Evolutionary conservation across 2,329 filamentous ascomycete species (phyloP).

Genomic region (Cladosporium velox): DNA sequence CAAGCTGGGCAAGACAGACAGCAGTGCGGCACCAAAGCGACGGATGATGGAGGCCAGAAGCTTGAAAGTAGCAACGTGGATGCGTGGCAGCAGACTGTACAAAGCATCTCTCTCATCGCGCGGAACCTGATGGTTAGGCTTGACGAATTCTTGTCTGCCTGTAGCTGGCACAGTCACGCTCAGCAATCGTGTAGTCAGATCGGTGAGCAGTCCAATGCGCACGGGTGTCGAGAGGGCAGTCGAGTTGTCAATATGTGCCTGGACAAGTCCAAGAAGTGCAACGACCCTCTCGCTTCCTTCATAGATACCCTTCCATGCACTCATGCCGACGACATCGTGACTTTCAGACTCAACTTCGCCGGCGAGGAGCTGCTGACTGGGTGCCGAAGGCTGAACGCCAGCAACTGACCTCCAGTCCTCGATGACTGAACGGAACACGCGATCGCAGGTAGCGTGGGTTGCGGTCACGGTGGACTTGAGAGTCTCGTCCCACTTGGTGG

Average conservation of each 20-base stretch:
- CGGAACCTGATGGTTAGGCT: conserved; percentile 70
- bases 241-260: conserved; percentile 61
- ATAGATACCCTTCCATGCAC: conserved; percentile 72
- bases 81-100: conserved; percentile 69
- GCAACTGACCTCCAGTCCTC: conserved; percentile 78
- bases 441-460: conserved; percentile 71
- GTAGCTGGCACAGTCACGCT: conserved; percentile 60
- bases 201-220: conserved; percentile 67
- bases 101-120: conserved; percentile 81
- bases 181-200: conserved; percentile 69
- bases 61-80: conserved; percentile 71
- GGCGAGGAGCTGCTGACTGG: conserved; percentile 23
- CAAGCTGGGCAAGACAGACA: conserved; percentile 63
- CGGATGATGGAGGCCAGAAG: conserved; percentile 60
- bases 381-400: conserved; percentile 37
- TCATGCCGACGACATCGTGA: conserved; percentile 52
- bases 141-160: conserved; percentile 50
- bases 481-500: conserved; percentile 75
- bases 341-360: conserved; percentile 24
- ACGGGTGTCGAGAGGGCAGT: conserved; percentile 68
- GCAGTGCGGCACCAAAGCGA: conserved; percentile 59
- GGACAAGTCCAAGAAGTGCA: conserved; percentile 66
- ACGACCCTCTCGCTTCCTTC: conserved; percentile 70
- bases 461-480: conserved; percentile 63
- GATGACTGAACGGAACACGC: conserved; percentile 73